A percentile compares a stretch with the other conserved stretches of the same genome.
These are phyloP conservation scores for Gossypium sturtianum DNA, from an alignment of 345 rosid genomes.

Conservation along the genomic window DNA sequence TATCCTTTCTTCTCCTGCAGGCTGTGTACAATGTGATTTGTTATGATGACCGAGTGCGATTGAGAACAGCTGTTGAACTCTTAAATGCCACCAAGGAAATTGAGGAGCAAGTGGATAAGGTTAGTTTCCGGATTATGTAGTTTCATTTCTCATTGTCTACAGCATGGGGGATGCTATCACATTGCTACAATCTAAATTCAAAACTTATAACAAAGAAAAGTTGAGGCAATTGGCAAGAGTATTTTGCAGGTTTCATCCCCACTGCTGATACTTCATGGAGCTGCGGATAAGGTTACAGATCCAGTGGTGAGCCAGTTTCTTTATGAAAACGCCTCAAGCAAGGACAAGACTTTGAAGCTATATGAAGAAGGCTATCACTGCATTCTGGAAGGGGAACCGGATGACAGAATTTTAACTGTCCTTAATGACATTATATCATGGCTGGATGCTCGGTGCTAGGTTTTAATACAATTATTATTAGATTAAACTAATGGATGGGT, in stretches of 20 bases:
- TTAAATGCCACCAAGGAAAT: slow-evolving; percentile 66
- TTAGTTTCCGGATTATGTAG: slow-evolving; percentile 11
- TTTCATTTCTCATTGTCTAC: neutral
- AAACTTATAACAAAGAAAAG: neutral
- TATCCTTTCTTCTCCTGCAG: slow-evolving; percentile 30
- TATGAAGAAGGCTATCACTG: slow-evolving; percentile 83
- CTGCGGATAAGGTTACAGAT: slow-evolving; percentile 83
- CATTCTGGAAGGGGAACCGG: slow-evolving; percentile 92
- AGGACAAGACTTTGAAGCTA: slow-evolving; percentile 79
- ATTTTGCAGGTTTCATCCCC: slow-evolving; percentile 75
- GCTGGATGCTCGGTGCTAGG: slow-evolving; percentile 53
- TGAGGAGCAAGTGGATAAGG: slow-evolving; percentile 64
- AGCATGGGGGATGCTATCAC: neutral
- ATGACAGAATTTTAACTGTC: slow-evolving; percentile 50
- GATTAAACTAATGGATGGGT: no score
- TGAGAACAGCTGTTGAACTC: slow-evolving; percentile 78
- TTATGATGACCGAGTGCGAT: slow-evolving; percentile 50
- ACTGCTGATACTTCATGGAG: slow-evolving; percentile 81
- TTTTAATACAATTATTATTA: neutral
- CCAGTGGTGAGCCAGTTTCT: slow-evolving; percentile 76
- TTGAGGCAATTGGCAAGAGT: neutral
- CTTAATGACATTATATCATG: slow-evolving; percentile 61
- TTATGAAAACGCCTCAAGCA: slow-evolving; percentile 60
- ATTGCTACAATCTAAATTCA: neutral
- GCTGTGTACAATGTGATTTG: slow-evolving; percentile 70